These are phyloP conservation scores for Botrytis paeoniae DNA, from an alignment of 2,329 filamentous ascomycete species.

Conservation along the genomic window DNA sequence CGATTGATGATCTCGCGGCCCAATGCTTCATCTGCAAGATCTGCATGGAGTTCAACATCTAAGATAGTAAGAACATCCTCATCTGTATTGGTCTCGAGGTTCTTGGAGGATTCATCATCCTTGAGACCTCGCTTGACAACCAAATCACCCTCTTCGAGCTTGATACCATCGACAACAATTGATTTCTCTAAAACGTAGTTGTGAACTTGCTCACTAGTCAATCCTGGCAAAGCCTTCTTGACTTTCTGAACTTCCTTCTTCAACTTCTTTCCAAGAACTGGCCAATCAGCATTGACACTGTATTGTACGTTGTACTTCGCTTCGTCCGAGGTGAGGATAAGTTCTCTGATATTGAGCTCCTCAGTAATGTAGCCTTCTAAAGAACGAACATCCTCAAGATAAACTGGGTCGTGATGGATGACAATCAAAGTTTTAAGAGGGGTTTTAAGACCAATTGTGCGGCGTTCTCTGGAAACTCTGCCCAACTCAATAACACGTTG, in stretches of 20 bases:
- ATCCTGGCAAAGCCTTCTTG: constrained; percentile 79
- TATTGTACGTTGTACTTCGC: constrained; percentile 90
- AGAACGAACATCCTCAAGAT: constrained; percentile 81
- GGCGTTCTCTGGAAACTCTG: constrained; percentile 80
- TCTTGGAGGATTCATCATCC: constrained; percentile 66
- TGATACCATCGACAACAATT: constrained; percentile 82
- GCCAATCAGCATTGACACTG: constrained; percentile 87
- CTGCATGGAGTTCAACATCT: constrained; percentile 77
- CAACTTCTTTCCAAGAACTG: constrained; percentile 90
- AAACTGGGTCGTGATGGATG: constrained; percentile 78
- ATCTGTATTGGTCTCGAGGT: constrained; percentile 83
- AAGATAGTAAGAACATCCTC: constrained; percentile 88
- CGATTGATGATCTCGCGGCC: constrained; percentile 91
- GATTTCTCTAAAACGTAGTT: constrained; percentile 69
- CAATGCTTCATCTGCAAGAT: constrained; percentile 83
- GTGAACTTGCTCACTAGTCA: constrained; percentile 80
- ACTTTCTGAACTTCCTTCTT: constrained; percentile 92
- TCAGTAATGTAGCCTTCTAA: constrained; percentile 86
- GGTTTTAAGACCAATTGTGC: constrained; percentile 82
- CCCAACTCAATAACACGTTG: constrained; percentile 92
- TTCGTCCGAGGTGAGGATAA: constrained; percentile 83
- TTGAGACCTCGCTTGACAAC: constrained; percentile 76
- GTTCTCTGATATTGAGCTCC: constrained; percentile 84
- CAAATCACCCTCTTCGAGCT: constrained; percentile 77
- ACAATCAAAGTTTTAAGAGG: constrained; percentile 87